Evolutionary conservation across 2,329 filamentous ascomycete species (phyloP).

Genomic region (Metarhizium humberi): DNA sequence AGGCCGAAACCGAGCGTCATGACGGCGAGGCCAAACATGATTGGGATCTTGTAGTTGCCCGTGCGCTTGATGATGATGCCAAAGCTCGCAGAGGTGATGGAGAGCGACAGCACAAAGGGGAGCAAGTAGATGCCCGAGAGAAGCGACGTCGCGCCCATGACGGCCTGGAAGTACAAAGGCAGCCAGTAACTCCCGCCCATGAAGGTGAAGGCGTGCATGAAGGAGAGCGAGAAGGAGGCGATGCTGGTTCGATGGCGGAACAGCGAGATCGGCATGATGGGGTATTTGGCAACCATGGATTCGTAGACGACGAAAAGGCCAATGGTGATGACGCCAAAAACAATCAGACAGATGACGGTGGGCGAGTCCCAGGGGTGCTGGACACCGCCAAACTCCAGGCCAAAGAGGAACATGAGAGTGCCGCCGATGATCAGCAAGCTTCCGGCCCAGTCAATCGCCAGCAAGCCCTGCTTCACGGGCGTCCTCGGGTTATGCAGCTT

Average conservation of each 20-base stretch:
- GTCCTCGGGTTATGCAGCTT: conserved; percentile 61
- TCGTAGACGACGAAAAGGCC: conserved; percentile 64
- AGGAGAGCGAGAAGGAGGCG: conserved; percentile 55
- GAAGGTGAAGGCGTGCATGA: conserved; percentile 68
- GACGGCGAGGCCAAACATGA: conserved; percentile 48
- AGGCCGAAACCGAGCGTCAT: conserved; percentile 58
- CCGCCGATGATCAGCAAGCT: conserved; percentile 58
- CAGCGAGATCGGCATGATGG: conserved; percentile 65
- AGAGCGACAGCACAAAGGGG: conserved; percentile 59
- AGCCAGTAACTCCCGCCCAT: conserved; percentile 73
- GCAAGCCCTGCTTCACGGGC: conserved; percentile 49
- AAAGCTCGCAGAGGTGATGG: conserved; percentile 48
- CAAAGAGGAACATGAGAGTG: conserved; percentile 78
- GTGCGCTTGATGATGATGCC: conserved; percentile 53
- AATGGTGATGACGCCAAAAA: conserved; percentile 59
- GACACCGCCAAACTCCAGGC: conserved; percentile 75
- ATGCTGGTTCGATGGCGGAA: conserved; percentile 60
- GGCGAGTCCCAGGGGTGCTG: conserved; percentile 65
- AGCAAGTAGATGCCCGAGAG: conserved; percentile 67
- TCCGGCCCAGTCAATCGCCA: conserved; percentile 52
- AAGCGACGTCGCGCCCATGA: conserved; percentile 58
- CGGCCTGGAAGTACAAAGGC: conserved; percentile 76
- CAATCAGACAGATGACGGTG: conserved; percentile 65
- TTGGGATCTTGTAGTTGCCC: conserved; percentile 53
- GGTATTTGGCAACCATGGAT: conserved; percentile 63